phyloP scores from a whole-genome alignment of 2,329 filamentous ascomycete species.

The Aureobasidium sp. region DNA sequence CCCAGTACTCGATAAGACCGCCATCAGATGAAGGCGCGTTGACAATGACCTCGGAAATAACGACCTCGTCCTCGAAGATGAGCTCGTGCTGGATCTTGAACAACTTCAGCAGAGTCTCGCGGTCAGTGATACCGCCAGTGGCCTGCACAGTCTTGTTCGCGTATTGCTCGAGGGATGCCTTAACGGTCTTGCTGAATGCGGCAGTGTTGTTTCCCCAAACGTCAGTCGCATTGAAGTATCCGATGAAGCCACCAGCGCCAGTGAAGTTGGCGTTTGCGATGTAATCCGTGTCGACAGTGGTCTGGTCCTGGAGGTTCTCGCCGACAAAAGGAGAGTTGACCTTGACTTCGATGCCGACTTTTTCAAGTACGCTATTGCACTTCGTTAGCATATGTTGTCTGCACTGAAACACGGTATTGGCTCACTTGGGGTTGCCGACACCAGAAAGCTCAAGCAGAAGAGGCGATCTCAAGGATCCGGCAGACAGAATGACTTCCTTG shows the following conservation, averaged over 20 bases:
- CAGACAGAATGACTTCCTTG: conserved; percentile 30
- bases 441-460: conserved; percentile 30
- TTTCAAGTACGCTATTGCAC: conserved; percentile 18
- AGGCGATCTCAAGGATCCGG: conserved; percentile 29
- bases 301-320: conserved; percentile 28
- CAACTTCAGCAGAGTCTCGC: conserved; percentile 38
- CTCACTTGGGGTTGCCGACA: conserved; percentile 25
- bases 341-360: conserved; percentile 24
- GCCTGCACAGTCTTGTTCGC: conserved; percentile 21
- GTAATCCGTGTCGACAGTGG: conserved; percentile 18
- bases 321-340: conserved; percentile 27
- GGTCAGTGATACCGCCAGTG: conserved; percentile 28
- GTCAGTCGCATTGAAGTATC: conserved; percentile 27
- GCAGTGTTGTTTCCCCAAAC: conserved; percentile 26
- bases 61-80: conserved; percentile 39
- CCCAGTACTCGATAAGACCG: conserved; percentile 30
- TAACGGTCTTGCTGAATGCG: conserved; percentile 19
- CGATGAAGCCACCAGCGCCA: conserved; percentile 27
- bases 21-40: conserved; percentile 21
- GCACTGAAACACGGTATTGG: neutral
- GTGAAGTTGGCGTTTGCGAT: conserved; percentile 24
- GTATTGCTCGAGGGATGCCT: conserved; percentile 24
- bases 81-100: conserved; percentile 41
- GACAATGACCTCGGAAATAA: conserved; percentile 41
- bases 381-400: conserved; percentile 29